These are phyloP conservation scores for Leccinum olivaceopallidum DNA, from an alignment of 768 basidiomycete species.

Conservation along the genomic window DNA sequence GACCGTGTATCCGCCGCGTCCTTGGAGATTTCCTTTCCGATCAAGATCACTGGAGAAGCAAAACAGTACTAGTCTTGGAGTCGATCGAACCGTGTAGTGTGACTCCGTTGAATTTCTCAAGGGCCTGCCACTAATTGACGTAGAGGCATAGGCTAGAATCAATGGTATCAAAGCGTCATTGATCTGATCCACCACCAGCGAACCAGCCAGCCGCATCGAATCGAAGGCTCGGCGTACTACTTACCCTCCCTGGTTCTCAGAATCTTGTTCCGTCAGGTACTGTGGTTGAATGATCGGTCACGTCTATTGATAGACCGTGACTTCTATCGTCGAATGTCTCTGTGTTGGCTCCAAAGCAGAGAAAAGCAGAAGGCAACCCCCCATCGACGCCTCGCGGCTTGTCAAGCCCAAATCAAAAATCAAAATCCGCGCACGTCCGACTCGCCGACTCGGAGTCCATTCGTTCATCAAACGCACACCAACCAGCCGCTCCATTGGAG, in stretches of 20 bases:
- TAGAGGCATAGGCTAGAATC: background rate
- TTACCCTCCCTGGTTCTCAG: background rate
- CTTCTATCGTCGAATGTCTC: background rate
- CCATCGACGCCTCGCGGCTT: background rate
- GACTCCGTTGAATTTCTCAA: background rate
- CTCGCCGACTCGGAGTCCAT: background rate
- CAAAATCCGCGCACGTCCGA: background rate
- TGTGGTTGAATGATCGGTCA: background rate
- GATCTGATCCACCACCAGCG: background rate
- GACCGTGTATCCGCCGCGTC: background rate
- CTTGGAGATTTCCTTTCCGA: background rate
- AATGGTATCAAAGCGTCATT: background rate
- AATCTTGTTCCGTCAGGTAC: background rate
- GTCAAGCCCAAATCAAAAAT: background rate
- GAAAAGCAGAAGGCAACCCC: background rate
- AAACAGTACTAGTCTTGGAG: background rate
- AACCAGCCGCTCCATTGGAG: background rate
- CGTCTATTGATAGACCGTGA: background rate
- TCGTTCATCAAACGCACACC: background rate
- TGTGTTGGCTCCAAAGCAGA: background rate
- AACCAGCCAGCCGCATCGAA: background rate
- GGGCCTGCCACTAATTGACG: background rate
- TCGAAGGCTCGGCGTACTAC: background rate
- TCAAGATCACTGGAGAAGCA: background rate
- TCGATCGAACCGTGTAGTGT: background rate